Base-by-base conservation (phyloP, 768 basidiomycete genomes). In the Brasilioporus rufonigricans region DNA sequence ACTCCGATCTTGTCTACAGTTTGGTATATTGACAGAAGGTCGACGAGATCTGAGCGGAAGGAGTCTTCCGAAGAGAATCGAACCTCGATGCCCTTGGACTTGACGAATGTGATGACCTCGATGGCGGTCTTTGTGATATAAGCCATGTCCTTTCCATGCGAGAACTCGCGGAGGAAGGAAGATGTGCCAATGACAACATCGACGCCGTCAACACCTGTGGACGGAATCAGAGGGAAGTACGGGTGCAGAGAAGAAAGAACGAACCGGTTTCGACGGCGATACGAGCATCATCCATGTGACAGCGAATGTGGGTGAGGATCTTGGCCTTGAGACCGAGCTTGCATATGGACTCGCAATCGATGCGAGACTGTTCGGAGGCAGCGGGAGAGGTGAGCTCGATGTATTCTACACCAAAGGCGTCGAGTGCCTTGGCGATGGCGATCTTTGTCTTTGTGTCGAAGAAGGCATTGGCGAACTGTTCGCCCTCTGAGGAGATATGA, bases 391-490 rank as follows among this genome's bases (percentile, higher is more conserved):
- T 99, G 69, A 99, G 88, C 69, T 99, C 97, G 68, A 99, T 94
- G 81, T 99, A 99, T 71, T 99, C 97, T 55, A 98, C 97, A 67
- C 97, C 97, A 69, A 99, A 98, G 47, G 94, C 95, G 79, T 98
- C 95, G 54, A 98, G 86, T 14, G 94, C 94, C 78, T 87, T 93
- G 61, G 97, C 97, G 64, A 99, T 99, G 70, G 95, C 94, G 70
- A 98, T 97, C 84, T 99, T 99, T 76, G 95, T 98, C 79, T 95
- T 93, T 70, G 93, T 94, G 70, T 97, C 96, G 71, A 98, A 99
- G 82, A 99, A 99, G 50, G 97, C 96, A 69, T 98, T 99, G 59
- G 97, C 97, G 66, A 99, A 99, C 72, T 99, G 95, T 73, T 97
- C 95, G 54, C 94, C 95, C 88, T 97, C 95, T 96, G 64, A 36